Conservation (phyloP, 306 rosid species). For the Inga leiocalycina region DNA sequence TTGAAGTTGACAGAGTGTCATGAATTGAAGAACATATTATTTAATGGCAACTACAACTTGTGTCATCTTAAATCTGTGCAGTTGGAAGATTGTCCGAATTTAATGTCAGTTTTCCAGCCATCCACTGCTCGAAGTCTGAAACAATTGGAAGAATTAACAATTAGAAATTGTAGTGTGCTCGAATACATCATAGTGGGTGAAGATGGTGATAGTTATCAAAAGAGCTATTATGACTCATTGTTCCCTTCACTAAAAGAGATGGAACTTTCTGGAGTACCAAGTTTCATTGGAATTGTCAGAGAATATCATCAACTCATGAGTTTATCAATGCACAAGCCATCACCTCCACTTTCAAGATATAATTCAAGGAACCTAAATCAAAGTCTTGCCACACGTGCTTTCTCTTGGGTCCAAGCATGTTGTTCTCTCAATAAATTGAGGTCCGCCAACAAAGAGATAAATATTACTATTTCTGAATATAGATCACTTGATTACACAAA, state of each 20-base stretch:
- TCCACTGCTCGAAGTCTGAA: background rate
- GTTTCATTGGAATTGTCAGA: background rate
- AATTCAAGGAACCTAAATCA: background rate
- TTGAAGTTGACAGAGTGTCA: background rate
- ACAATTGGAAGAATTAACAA: background rate
- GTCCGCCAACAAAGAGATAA: background rate
- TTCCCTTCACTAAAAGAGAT: slow-evolving; percentile 14
- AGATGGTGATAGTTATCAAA: background rate
- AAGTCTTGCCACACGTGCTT: background rate
- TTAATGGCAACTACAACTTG: background rate
- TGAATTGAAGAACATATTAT: background rate
- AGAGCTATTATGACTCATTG: background rate
- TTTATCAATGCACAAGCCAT: background rate
- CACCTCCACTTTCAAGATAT: background rate
- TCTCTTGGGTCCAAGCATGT: background rate
- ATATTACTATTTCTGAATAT: no score
- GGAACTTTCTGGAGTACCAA: background rate
- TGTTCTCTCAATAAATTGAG: background rate
- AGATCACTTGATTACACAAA: background rate
- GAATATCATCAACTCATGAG: background rate
- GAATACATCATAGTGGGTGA: background rate
- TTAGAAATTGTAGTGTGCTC: background rate
- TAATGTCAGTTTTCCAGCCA: background rate
- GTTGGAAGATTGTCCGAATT: background rate
- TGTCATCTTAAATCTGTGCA: background rate